Evolutionary conservation across 495 filamentous ascomycete genomes (phyloP), one percentile per base, ranked within the genome.

Genomic region (Podospora pseudocomata): DNA sequence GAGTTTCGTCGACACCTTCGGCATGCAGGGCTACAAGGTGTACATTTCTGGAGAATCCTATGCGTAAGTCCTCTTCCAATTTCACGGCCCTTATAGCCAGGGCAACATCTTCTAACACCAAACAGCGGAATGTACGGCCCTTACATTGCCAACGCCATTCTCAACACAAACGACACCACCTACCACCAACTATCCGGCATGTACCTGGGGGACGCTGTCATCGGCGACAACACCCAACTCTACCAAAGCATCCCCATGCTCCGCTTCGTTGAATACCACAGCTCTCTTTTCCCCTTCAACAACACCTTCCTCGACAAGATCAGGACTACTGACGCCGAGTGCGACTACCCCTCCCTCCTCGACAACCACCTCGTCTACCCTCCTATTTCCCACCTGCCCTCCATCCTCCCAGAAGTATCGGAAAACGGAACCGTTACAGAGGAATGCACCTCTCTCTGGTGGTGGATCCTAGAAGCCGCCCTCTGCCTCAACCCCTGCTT

Each of bases 81-180:
- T 11, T n/a, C 44, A 34, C 1, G 19, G 7, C 23, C n/a, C 55
- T 20, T 4, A 11, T 23, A 20, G 15, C 9, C 39, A 16, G 7
- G 39, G 2, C 2, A n/a, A 58, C 11, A 18, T 19, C 23, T 7
- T 58, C 23, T 4, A 59, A 19, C 6, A 57, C 16, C 15, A 57
- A 13, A 4, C 54, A 74, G 74, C 23, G 92, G 92, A 5, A 82
- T 82, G 66, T 96, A 94, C 70, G 88, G 92, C 53, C 90, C 92
- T 0, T 96, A 94, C 72, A 89, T 96, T 61, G 88, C 91, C 1
- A 84, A 86, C 70, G 89, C 87, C 9, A 90, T 95, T 82, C 79
- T 94, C 71, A 85, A 91, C 65, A 81, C 80, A 56, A 87, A 92
- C 19, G 84, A 95, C 73, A 88, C 78, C 1, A 80, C 72, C 2